Evolutionary conservation across 345 rosid genomes (phyloP).

Genomic region (Moricandia moricandioides): DNA sequence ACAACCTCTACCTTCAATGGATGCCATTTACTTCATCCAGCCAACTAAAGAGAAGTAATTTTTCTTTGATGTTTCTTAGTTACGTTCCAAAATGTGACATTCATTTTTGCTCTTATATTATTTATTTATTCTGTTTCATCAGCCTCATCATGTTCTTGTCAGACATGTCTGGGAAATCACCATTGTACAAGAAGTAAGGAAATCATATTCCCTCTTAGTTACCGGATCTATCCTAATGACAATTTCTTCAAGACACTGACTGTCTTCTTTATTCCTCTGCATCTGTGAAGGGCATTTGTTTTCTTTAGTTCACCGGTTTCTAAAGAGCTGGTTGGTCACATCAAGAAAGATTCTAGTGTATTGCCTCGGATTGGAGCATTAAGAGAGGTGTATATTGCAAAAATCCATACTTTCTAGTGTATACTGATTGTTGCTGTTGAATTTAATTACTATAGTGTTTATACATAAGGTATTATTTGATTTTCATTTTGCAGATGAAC

Average conservation of each 20-base stretch:
- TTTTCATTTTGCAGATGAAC: conserved; percentile 78
- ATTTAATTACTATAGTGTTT: not conserved
- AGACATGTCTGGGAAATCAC: conserved; percentile 93
- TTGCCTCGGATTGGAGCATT: conserved; percentile 87
- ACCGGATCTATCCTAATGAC: not conserved
- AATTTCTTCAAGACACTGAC: conserved; percentile 5
- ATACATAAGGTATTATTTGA: not conserved
- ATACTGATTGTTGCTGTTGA: not conserved
- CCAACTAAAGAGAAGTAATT: conserved; percentile 94
- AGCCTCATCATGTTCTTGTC: conserved; percentile 91
- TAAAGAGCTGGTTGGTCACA: conserved; percentile 70
- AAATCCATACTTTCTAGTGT: not conserved
- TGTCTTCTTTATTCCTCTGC: conserved; percentile 27
- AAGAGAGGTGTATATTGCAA: conserved; percentile 65
- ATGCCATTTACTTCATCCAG: conserved; percentile 96
- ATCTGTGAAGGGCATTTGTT: conserved; percentile 81
- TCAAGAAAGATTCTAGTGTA: conserved; percentile 83
- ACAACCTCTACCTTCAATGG: conserved; percentile 95
- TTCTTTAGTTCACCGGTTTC: conserved; percentile 96
- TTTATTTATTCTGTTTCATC: conserved; percentile 36
- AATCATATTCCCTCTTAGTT: conserved; percentile 18
- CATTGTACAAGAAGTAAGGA: conserved; percentile 92
- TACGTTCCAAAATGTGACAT: not conserved
- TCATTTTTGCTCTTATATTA: conserved; percentile 1
- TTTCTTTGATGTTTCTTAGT: conserved; percentile 19